These are phyloP conservation scores for Leccinum ponderosum DNA, from an alignment of 1,284 basidiomycete genomes.

Conservation along the genomic window DNA sequence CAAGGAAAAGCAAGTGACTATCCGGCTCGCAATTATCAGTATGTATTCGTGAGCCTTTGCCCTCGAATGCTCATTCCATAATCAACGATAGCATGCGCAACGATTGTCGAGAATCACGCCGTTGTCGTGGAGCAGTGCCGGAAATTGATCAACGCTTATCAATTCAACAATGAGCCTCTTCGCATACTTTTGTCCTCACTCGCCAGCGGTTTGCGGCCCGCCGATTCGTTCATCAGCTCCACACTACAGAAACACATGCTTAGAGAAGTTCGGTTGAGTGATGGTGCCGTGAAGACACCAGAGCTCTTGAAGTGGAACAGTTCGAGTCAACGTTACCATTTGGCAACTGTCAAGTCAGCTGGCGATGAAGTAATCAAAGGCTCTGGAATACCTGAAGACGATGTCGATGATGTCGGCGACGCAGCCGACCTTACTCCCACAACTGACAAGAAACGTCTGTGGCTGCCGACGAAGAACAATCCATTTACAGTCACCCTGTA, in stretches of 20 bases:
- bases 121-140: slow-evolving; percentile 71
- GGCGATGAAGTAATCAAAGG: slow-evolving; percentile 26
- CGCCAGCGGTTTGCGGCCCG: slow-evolving; percentile 64
- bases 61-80: not conserved
- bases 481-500: slow-evolving; percentile 81
- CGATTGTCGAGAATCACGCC: slow-evolving; percentile 54
- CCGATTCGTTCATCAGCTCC: slow-evolving; percentile 73
- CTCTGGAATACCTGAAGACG: slow-evolving; percentile 30
- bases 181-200: slow-evolving; percentile 74
- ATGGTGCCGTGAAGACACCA: slow-evolving; percentile 60
- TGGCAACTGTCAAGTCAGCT: slow-evolving; percentile 23
- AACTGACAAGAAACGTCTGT: slow-evolving; percentile 31
- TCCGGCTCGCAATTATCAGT: slow-evolving; percentile 76
- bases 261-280: slow-evolving; percentile 70
- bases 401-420: slow-evolving; percentile 30
- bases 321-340: slow-evolving; percentile 52
- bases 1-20: slow-evolving; percentile 63
- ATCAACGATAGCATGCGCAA: slow-evolving; percentile 62
- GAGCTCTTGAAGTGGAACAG: slow-evolving; percentile 61
- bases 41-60: slow-evolving; percentile 22
- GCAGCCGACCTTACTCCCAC: slow-evolving; percentile 19
- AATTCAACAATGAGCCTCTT: slow-evolving; percentile 82
- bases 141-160: slow-evolving; percentile 69
- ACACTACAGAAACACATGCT: slow-evolving; percentile 82
- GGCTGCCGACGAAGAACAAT: slow-evolving; percentile 70